Base-by-base conservation (phyloP, 2,329 filamentous ascomycete genomes). In the Cryphonectria japonica region DNA sequence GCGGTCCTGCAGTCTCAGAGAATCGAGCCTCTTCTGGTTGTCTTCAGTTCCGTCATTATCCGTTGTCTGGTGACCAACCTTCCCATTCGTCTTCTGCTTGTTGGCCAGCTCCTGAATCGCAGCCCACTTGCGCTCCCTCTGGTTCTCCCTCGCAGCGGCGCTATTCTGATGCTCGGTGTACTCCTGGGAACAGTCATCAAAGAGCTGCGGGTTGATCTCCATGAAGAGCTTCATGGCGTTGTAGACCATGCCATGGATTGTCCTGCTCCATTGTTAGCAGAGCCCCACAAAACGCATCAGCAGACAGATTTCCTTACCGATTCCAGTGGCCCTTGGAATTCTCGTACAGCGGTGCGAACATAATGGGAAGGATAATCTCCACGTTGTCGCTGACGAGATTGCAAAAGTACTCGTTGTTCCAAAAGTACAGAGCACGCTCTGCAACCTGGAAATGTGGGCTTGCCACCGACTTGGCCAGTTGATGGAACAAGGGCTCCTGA, bases 381-480 rank as follows among this genome's bases (percentile, higher is more conserved):
- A 99, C 96, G 78, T 99, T 99, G 83, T 99, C 96, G 84, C 95
- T 98, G 76, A 99, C 96, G 71, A 99, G 87, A 79, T 98, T 99
- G 86, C 96, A 99, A 84, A 99, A 99, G 81, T 99, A 99, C 81
- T 99, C 96, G 79, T 99, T 99, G 86, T 99, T 99, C 96, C 96
- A 99, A 85, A 99, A 99, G 84, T 99, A 99, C 39, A 99, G 87
- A 6, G 96, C 96, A 75, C 96, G 91, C 83, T 99, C 96, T 26
- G 96, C 96, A 71, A 99, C 96, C 85, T 99, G 96, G 85, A 99
- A 99, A 82, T 99, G 96, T 65, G 96, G 96, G 79, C 96, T 99
- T 66, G 96, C 95, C 59, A 99, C 96, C 2, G 96, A 98, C 82
- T 98, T 99, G 75, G 96, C 95, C 75, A 99, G 87, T 80, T 99